Conservation (phyloP, 257 asterid species). For the Salvia splendens region DNA sequence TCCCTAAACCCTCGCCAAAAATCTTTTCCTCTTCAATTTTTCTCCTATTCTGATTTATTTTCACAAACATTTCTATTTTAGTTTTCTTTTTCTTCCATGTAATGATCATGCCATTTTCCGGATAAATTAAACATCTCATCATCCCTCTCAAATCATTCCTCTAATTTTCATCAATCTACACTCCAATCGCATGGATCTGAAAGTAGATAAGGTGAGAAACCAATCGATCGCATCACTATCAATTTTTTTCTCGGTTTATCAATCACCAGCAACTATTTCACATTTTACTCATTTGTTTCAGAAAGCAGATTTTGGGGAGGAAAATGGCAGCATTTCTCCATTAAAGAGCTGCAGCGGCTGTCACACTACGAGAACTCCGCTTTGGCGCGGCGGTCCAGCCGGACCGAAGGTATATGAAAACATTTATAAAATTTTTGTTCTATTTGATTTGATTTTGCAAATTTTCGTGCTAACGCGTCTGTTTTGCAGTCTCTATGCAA, state of each 20-base stretch:
- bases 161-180: background rate
- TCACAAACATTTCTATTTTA: background rate
- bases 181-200: conserved; percentile 72
- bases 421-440: too few relatives aligned
- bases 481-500: conserved; percentile 72
- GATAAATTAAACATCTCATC: background rate
- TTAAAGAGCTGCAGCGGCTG: conserved; percentile 70
- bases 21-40: background rate
- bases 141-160: background rate
- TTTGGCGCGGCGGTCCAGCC: conserved; percentile 95
- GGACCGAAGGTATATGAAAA: conserved; percentile 71
- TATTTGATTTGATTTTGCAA: background rate
- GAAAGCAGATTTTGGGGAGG: conserved; percentile 50
- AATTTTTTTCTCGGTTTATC: background rate
- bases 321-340: conserved; percentile 34
- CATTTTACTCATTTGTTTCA: conserved; percentile 18
- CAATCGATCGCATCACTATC: conserved; percentile 12
- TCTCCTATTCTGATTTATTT: background rate
- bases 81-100: background rate
- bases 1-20: conserved; percentile 28
- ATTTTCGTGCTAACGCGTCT: background rate
- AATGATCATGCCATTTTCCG: conserved; percentile 19
- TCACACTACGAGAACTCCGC: conserved; percentile 78
- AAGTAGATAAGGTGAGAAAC: conserved; percentile 56
- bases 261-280: background rate